phyloP scores from a whole-genome alignment of 176 grass and related monocot genomes.

The Avena eriantha region DNA sequence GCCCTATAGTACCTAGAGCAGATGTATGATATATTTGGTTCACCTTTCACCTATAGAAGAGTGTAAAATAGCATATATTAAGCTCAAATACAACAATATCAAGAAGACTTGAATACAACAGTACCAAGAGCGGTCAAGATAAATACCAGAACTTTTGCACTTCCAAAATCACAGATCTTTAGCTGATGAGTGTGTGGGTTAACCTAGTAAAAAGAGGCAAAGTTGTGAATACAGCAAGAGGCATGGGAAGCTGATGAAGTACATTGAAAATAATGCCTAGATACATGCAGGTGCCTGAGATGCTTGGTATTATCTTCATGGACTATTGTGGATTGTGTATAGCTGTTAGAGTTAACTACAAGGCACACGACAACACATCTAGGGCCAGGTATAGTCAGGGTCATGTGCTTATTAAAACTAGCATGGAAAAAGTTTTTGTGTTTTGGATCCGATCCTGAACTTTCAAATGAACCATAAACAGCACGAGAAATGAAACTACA shows the following conservation, averaged over 20 bases:
- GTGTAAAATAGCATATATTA: slow-evolving; percentile 13
- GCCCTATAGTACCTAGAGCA: slow-evolving; percentile 84
- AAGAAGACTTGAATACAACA: slow-evolving; percentile 10
- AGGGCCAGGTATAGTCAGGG: not conserved
- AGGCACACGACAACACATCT: not conserved
- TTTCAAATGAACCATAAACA: not conserved
- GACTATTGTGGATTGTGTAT: not conserved
- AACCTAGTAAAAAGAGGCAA: slow-evolving; percentile 51
- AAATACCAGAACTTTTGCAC: slow-evolving; percentile 84
- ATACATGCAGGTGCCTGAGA: slow-evolving; percentile 6
- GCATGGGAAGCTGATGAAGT: not conserved
- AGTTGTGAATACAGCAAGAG: not conserved
- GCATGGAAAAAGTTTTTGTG: slow-evolving; percentile 3
- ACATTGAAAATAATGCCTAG: not conserved
- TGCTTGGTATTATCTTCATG: not conserved
- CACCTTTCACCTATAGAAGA: slow-evolving; percentile 65
- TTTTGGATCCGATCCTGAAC: slow-evolving; percentile 12
- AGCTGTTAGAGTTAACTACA: not conserved
- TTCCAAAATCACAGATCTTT: slow-evolving; percentile 78
- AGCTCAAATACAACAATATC: slow-evolving; percentile 8
- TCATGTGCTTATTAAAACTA: not conserved
- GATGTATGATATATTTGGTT: slow-evolving; percentile 83
- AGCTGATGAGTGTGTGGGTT: slow-evolving; percentile 85
- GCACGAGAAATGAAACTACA: not conserved
- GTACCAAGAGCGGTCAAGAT: slow-evolving; percentile 3